Conservation (phyloP, 139 green algal genomes). For the Chlorella sp. region DNA sequence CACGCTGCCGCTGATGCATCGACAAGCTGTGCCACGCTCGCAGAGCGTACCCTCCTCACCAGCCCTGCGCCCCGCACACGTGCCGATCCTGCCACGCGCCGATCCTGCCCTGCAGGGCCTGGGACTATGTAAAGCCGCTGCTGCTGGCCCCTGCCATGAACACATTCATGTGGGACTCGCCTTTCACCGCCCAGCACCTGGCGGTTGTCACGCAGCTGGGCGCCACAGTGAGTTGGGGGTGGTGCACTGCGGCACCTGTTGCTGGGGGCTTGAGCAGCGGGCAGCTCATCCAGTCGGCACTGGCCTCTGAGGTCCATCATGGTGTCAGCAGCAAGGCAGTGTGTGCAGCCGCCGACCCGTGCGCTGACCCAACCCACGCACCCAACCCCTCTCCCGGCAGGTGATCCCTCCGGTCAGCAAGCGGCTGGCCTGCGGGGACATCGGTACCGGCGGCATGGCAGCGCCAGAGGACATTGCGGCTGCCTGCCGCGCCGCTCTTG, state of each 20-base stretch:
- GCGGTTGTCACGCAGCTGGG: slow-evolving; percentile 63
- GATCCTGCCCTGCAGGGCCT: slow-evolving; percentile 7
- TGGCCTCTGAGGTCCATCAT: neutral
- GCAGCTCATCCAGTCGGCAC: neutral
- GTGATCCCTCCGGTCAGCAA: slow-evolving; percentile 85
- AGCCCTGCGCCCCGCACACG: no score
- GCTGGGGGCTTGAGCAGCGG: neutral
- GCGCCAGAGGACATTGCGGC: slow-evolving; percentile 53
- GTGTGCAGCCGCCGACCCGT: neutral
- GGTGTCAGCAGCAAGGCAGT: neutral
- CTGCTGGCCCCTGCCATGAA: slow-evolving; percentile 96
- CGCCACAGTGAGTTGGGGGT: slow-evolving; percentile 4
- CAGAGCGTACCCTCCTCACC: no score
- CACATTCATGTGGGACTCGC: slow-evolving; percentile 94
- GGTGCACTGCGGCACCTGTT: no score
- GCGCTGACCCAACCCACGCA: no score
- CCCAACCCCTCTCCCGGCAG: neutral
- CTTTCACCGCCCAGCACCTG: slow-evolving; percentile 87
- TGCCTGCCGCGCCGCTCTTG: slow-evolving; percentile 17
- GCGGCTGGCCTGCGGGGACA: slow-evolving; percentile 91
- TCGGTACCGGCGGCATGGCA: slow-evolving; percentile 90
- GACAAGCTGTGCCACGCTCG: no score
- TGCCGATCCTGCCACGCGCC: no score
- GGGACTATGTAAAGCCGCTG: slow-evolving; percentile 61
- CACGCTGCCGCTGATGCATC: no score